phyloP scores from a whole-genome alignment of 192 early-diverging fungal genomes.

The Podila clonocystis region DNA sequence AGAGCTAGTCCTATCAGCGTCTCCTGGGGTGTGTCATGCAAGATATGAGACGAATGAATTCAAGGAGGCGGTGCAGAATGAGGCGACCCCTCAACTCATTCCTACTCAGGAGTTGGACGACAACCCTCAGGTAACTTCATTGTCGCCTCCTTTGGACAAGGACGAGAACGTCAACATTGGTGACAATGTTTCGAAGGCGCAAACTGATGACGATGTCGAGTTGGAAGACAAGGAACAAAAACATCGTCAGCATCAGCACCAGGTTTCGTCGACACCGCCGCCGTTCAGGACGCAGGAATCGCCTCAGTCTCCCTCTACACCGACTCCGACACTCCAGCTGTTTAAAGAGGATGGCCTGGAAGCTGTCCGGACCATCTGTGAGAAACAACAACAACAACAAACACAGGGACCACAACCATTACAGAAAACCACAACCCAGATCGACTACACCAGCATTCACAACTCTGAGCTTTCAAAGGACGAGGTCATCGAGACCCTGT shows the following conservation, averaged over 20 bases:
- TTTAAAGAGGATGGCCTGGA: not conserved
- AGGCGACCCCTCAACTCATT: slow-evolving; percentile 1
- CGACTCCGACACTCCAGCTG: not conserved
- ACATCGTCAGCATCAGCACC: not conserved
- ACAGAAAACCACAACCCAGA: too few relatives aligned
- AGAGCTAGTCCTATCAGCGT: too few relatives aligned
- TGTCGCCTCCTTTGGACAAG: not conserved
- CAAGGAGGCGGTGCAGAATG: not conserved
- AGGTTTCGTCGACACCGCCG: not conserved
- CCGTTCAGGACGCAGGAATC: not conserved
- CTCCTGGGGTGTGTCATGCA: too few relatives aligned
- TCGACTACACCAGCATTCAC: too few relatives aligned
- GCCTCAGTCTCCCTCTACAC: not conserved
- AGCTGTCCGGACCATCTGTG: not conserved
- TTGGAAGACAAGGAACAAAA: not conserved
- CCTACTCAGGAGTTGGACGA: not conserved
- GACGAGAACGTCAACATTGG: too few relatives aligned
- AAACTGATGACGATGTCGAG: not conserved
- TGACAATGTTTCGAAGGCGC: too few relatives aligned
- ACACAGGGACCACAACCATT: not conserved
- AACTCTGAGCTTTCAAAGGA: not conserved
- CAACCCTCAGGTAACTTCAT: not conserved
- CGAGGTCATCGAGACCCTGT: not conserved
- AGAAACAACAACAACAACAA: not conserved
- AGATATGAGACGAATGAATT: not conserved